Base-by-base conservation (phyloP, 2,329 filamentous ascomycete species). In the Rugonectria rugulosa region DNA sequence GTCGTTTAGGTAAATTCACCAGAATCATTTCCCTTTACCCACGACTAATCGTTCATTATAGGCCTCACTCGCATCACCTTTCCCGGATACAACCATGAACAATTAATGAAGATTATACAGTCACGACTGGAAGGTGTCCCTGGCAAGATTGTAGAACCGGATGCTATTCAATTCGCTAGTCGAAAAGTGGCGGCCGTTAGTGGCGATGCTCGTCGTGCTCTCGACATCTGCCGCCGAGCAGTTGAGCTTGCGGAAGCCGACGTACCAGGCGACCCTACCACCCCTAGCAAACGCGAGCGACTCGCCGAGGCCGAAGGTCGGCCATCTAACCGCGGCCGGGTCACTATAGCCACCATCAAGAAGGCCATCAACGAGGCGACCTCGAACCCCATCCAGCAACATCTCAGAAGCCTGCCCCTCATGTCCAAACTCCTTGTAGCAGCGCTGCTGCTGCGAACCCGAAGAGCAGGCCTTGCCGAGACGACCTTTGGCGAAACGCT, bases 111-210 rank as follows among this genome's bases (percentile, higher is more conserved):
- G 64, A 99, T 99, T 69, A 97, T 99, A 61, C 89, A 94, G 69
- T 96, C 92, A n/a, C 89, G 95, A 24, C 83, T 99, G 2, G 87
- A 92, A 69, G 92, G 91, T 49, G 91, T 98, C 1, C 89, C 91
- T 1, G 92, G 92, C 21, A 88, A 93, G 63, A 89, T 99, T 38
- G 94, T 99, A 34, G 92, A 97, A 58, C 80, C 91, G 2, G 95
- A 99, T 69, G 96, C 95, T 12, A 85, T 99, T 44, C 94, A 98
- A 74, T 99, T 99, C 70, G 95, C 95, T 4, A 94, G 91, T 65
- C 87, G 95, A 58, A 99, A 99, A 76, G 95, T 99, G 26, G 95
- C 95, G 5, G 94, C 95, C 32, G 96, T 99, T 38, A 96, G 91
- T 61, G 96, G 95, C 56, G 95, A 99, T 68, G 95, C 95, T 15